Evolutionary conservation across 192 early-diverging fungal genomes (phyloP).

Genomic region (Coemansia sp.): DNA sequence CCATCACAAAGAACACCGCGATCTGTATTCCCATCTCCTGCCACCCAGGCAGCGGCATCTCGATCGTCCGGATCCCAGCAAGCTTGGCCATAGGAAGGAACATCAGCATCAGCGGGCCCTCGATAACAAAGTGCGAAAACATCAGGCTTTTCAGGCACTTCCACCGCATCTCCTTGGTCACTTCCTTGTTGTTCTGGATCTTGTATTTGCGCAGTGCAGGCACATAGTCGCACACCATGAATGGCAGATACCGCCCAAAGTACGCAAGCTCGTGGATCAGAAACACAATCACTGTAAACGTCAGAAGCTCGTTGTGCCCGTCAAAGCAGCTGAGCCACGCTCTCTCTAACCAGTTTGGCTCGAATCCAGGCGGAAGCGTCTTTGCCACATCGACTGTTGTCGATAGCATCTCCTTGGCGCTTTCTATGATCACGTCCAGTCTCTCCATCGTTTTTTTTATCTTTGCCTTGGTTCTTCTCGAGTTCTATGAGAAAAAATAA

Average conservation of each 20-base stretch:
- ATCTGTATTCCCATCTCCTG: slow-evolving; percentile 65
- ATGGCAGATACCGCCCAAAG: slow-evolving; percentile 91
- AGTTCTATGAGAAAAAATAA: not conserved
- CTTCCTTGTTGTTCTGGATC: slow-evolving; percentile 74
- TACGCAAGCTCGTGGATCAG: slow-evolving; percentile 88
- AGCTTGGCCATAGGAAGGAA: slow-evolving; percentile 82
- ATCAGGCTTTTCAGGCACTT: slow-evolving; percentile 72
- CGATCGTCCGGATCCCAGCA: slow-evolving; percentile 82
- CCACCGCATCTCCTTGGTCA: slow-evolving; percentile 66
- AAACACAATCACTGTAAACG: slow-evolving; percentile 74
- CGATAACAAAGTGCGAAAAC: slow-evolving; percentile 73
- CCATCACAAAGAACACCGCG: slow-evolving; percentile 75
- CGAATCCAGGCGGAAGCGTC: slow-evolving; percentile 36
- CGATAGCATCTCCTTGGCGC: slow-evolving; percentile 37
- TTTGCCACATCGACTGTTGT: slow-evolving; percentile 33
- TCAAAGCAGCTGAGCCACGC: slow-evolving; percentile 66
- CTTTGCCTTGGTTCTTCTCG: not conserved
- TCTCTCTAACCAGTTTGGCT: slow-evolving; percentile 55
- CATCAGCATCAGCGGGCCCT: slow-evolving; percentile 83
- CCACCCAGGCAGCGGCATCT: slow-evolving; percentile 80
- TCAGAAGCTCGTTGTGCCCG: slow-evolving; percentile 68
- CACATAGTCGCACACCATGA: slow-evolving; percentile 79
- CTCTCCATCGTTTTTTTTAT: slow-evolving; percentile 17
- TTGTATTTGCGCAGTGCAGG: slow-evolving; percentile 85
- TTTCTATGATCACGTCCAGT: slow-evolving; percentile 21